Percentiles rank a stretch among this genome's conserved stretches.
These are phyloP conservation scores for Pleurotus cornucopiae DNA, from an alignment of 768 basidiomycete genomes.

Conservation along the genomic window DNA sequence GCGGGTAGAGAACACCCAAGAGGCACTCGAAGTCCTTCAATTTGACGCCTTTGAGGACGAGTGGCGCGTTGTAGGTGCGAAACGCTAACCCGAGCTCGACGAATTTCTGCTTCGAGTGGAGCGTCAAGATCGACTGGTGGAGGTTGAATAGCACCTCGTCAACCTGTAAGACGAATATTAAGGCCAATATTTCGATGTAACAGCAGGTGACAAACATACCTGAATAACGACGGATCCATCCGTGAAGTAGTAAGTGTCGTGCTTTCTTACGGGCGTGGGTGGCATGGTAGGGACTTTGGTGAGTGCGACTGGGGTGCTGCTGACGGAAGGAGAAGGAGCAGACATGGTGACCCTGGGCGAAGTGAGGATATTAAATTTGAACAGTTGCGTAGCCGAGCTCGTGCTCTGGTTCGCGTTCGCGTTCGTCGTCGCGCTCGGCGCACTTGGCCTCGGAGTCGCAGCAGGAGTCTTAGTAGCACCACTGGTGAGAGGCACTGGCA, in stretches of 20 bases:
- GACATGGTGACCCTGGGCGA: neutral
- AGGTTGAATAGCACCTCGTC: neutral
- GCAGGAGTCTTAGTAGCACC: no score
- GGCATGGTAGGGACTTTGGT: neutral
- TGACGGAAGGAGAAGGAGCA: neutral
- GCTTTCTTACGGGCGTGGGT: neutral
- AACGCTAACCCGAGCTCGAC: neutral
- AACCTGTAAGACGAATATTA: neutral
- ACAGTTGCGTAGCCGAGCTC: neutral
- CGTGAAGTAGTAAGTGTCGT: neutral
- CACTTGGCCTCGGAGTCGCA: no score
- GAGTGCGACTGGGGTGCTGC: neutral
- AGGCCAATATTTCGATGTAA: neutral
- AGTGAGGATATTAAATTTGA: neutral
- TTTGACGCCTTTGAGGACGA: neutral
- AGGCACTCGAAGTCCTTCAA: neutral
- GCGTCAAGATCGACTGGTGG: neutral
- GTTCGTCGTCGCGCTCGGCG: neutral
- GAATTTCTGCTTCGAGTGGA: neutral
- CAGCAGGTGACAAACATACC: neutral
- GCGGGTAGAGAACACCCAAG: slow-evolving; percentile 1
- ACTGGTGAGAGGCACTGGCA: no score
- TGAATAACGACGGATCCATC: neutral
- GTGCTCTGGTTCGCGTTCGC: neutral
- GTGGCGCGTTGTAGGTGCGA: neutral